Base-by-base conservation (phyloP, 1,284 basidiomycete genomes). In the Puccinia hordei region DNA sequence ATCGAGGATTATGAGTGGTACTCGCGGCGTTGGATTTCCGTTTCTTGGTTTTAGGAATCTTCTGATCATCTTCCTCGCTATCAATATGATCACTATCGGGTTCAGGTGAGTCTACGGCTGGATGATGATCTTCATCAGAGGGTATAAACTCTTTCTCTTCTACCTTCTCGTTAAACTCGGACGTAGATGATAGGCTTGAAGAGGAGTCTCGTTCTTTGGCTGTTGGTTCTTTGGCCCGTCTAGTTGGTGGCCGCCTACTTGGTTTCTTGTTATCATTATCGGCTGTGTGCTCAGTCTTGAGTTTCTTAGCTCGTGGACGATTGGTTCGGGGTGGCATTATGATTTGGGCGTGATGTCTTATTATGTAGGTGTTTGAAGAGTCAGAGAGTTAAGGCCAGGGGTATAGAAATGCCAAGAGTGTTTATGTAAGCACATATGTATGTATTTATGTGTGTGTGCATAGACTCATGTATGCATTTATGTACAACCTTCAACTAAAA, bases 61-160 rank as follows among this genome's bases (percentile, higher is more conserved):
- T 8, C 72, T 75, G 69, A 44, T 66, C 38, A 51, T 49, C 75
- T 33, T 66, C 38, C 44, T 59, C 44, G 22, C 6, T 63, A n/a
- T 72, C 80, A 41, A 72, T 73, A 57, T 75, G 73, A 49, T 66
- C 77, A 33, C 49, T 71, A 35, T 69, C 74, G 1, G 35, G 38
- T 33, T 71, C 71, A 1, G 46, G n/a, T 12, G 12, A 61, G 9
- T 22, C 73, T 27, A 49, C 74, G 30, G 68, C 65, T 22, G 57
- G 35, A 76, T 46, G 44, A 65, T 41, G 6, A 41, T 41, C 38
- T 41, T 41, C 38, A 12, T 76, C 38, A 49, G 61, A 41, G 24
- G 38, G 24, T 2, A 44, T 6, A 13, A 44, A 44, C 10, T 49
- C 44, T 41, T 41, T 41, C 24, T 69, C 41, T 41, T 69, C 13